Evolutionary conservation across 1,284 basidiomycete genomes (phyloP).

Genomic region (Heterobasidion occidentale): DNA sequence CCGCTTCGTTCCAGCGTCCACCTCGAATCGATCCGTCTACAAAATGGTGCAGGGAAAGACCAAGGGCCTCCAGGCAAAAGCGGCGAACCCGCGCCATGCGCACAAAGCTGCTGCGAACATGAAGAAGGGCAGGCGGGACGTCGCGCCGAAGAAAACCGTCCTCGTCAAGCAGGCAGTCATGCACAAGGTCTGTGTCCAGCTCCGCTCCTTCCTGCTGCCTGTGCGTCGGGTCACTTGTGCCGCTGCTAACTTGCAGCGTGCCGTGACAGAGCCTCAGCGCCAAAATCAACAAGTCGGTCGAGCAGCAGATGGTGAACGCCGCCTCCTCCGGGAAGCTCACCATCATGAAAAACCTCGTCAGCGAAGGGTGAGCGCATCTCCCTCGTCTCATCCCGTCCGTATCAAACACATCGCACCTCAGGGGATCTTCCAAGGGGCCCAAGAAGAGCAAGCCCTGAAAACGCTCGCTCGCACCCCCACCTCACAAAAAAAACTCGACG

Average conservation of each 20-base stretch:
- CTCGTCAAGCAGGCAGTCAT: constrained; percentile 62
- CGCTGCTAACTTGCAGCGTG: background rate
- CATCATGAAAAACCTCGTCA: constrained; percentile 70
- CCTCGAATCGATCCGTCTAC: background rate
- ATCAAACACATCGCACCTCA: background rate
- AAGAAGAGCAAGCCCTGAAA: background rate
- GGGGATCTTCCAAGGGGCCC: background rate
- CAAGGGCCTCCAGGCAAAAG: constrained; percentile 54
- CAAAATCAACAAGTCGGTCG: constrained; percentile 86
- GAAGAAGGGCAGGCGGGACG: constrained; percentile 66
- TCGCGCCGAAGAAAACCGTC: constrained; percentile 66
- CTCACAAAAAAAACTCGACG: background rate
- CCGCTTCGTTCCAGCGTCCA: background rate
- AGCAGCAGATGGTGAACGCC: constrained; percentile 83
- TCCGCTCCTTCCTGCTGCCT: background rate
- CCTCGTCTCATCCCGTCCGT: background rate
- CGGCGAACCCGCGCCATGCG: constrained; percentile 42
- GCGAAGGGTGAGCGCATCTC: constrained; percentile 36
- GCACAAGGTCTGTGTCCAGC: constrained; percentile 43
- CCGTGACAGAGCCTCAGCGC: constrained; percentile 63
- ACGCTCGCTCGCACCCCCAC: background rate
- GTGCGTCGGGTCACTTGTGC: background rate
- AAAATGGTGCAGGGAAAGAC: constrained; percentile 55
- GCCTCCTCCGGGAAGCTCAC: constrained; percentile 80
- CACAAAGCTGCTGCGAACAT: constrained; percentile 53